These are phyloP conservation scores for Hortiboletus campestris DNA, from an alignment of 768 basidiomycete species.

Conservation along the genomic window DNA sequence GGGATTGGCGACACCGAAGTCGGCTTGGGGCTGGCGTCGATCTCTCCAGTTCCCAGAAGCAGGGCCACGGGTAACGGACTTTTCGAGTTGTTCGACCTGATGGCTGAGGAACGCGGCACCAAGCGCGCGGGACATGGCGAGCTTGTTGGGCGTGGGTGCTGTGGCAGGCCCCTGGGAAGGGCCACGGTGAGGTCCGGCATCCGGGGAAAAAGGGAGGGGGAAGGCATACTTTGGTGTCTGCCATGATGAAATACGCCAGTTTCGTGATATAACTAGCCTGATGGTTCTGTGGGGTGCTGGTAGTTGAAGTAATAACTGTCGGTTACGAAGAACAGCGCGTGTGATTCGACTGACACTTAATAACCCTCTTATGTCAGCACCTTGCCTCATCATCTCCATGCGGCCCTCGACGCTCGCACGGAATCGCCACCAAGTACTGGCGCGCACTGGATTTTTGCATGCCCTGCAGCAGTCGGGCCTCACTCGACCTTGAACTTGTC, in stretches of 20 bases:
- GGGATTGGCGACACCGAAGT: constrained; percentile 13
- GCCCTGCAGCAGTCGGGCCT: no score
- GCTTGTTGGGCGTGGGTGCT: constrained; percentile 46
- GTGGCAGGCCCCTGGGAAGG: constrained; percentile 22
- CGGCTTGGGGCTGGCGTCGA: constrained; percentile 33
- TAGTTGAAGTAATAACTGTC: neutral
- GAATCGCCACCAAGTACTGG: no score
- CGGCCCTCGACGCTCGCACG: no score
- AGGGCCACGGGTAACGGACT: constrained; percentile 56
- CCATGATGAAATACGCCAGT: constrained; percentile 10
- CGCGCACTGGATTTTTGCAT: no score
- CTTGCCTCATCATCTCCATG: no score
- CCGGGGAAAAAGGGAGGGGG: no score
- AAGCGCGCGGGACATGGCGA: constrained; percentile 83
- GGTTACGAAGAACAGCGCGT: constrained; percentile 1
- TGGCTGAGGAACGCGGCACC: constrained; percentile 86
- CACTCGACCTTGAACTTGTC: no score
- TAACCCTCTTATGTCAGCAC: constrained; percentile 15
- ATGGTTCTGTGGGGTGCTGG: no score
- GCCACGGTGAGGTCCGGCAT: neutral
- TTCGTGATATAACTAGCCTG: neutral
- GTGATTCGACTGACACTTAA: neutral
- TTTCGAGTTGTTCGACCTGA: constrained; percentile 86
- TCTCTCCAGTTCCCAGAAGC: constrained; percentile 64
- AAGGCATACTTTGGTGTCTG: constrained; percentile 18